These are phyloP conservation scores for Jacaranda mimosifolia DNA, from an alignment of 257 asterid genomes.

Conservation along the genomic window DNA sequence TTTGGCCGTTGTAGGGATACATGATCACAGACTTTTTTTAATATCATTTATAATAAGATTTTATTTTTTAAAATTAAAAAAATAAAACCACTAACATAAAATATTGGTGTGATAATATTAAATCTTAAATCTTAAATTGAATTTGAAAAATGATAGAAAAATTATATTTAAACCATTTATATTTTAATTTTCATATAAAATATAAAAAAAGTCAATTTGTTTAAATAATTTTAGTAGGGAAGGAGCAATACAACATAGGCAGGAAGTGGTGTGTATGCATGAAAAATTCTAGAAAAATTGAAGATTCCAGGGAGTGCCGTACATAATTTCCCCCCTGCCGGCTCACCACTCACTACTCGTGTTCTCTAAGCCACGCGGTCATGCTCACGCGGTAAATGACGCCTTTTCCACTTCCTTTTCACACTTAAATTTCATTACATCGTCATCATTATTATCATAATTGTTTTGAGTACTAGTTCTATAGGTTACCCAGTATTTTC, in stretches of 20 bases:
- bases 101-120: no score
- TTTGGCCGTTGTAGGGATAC: no score
- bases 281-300: constrained; percentile 28
- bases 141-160: no score
- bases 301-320: neutral
- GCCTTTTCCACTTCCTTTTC: constrained; percentile 18
- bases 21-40: no score
- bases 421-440: neutral
- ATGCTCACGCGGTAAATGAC: constrained; percentile 35
- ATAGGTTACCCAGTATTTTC: no score
- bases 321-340: neutral
- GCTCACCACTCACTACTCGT: constrained; percentile 28
- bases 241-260: neutral
- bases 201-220: no score
- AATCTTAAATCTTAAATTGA: no score
- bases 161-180: neutral
- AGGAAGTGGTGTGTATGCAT: constrained; percentile 25
- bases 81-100: no score
- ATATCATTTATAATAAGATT: no score
- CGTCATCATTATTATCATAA: neutral
- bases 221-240: constrained; percentile 3
- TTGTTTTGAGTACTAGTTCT: no score
- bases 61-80: no score
- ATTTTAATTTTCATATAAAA: neutral
- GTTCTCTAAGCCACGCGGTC: neutral